Conservation (phyloP, 2,329 filamentous ascomycete species). For the Scedosporium apiospermum region DNA sequence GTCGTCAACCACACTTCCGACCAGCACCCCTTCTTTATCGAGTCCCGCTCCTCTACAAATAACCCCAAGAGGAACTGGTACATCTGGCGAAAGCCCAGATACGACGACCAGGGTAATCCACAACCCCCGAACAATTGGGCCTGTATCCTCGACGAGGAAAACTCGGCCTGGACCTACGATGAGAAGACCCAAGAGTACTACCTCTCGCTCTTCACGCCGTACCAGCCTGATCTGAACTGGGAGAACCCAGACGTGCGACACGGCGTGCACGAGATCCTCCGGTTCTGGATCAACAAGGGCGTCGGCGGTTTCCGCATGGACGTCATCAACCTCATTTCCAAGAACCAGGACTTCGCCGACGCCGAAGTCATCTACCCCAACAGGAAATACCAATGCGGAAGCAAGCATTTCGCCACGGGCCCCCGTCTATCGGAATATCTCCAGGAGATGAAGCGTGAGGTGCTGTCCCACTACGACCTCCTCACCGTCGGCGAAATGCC, state of each 20-base stretch:
- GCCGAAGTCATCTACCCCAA: constrained; percentile 17
- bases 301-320: constrained; percentile 59
- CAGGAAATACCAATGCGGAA: constrained; percentile 18
- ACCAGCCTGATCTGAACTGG: constrained; percentile 75
- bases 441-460: constrained; percentile 28
- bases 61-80: constrained; percentile 58
- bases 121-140: constrained; percentile 53
- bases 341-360: constrained; percentile 47
- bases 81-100: constrained; percentile 53
- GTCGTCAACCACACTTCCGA: constrained; percentile 63
- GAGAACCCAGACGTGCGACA: constrained; percentile 55
- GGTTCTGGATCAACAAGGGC: constrained; percentile 65
- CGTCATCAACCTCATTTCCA: constrained; percentile 59
- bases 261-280: constrained; percentile 59
- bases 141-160: constrained; percentile 14
- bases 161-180: constrained; percentile 39
- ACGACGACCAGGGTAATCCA: constrained; percentile 45
- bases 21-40: constrained; percentile 27
- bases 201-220: constrained; percentile 58
- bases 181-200: constrained; percentile 43
- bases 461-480: constrained; percentile 36
- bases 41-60: constrained; percentile 46
- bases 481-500: constrained; percentile 45
- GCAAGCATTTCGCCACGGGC: constrained; percentile 44
- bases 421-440: constrained; percentile 37